Evolutionary conservation across 2,329 filamentous ascomycete genomes (phyloP).

Genomic region (Neoarthrinium moseri): DNA sequence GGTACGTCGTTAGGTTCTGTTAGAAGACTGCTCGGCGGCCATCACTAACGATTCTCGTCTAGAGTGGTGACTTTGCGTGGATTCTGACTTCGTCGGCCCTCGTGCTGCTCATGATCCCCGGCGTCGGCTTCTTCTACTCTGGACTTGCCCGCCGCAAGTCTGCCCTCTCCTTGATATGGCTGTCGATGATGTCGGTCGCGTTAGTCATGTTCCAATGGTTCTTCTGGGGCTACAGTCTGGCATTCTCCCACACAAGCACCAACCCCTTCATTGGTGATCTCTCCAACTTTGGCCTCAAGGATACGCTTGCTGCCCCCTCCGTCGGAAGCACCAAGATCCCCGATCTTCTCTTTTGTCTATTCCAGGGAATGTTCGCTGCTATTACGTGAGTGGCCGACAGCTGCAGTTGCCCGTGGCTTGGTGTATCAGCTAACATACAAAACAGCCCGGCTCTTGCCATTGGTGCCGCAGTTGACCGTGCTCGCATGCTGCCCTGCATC

Average conservation of each 20-base stretch:
- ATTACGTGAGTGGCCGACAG: constrained; percentile 67
- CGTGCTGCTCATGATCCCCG: constrained; percentile 89
- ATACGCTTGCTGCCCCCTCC: constrained; percentile 74
- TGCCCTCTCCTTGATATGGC: constrained; percentile 80
- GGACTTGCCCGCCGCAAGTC: constrained; percentile 87
- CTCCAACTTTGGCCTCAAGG: constrained; percentile 76
- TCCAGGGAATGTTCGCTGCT: constrained; percentile 85
- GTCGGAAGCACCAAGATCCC: constrained; percentile 71
- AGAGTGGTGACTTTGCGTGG: constrained; percentile 83
- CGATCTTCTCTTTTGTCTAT: constrained; percentile 80
- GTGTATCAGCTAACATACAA: neutral
- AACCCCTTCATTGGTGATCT: constrained; percentile 75
- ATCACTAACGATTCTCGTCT: no score
- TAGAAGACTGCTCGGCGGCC: no score
- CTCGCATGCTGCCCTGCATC: constrained; percentile 58
- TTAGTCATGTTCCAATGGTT: constrained; percentile 91
- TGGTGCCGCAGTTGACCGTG: constrained; percentile 60
- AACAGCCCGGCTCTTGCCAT: constrained; percentile 55
- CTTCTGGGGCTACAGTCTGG: constrained; percentile 88
- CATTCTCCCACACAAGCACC: constrained; percentile 76
- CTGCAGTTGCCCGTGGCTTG: neutral
- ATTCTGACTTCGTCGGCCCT: constrained; percentile 74
- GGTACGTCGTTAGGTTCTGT: constrained; percentile 52
- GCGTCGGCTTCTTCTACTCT: constrained; percentile 93
- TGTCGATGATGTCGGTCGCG: constrained; percentile 77